These are phyloP conservation scores for Rubia occidens DNA, from an alignment of 305 asterid species.

Conservation along the genomic window DNA sequence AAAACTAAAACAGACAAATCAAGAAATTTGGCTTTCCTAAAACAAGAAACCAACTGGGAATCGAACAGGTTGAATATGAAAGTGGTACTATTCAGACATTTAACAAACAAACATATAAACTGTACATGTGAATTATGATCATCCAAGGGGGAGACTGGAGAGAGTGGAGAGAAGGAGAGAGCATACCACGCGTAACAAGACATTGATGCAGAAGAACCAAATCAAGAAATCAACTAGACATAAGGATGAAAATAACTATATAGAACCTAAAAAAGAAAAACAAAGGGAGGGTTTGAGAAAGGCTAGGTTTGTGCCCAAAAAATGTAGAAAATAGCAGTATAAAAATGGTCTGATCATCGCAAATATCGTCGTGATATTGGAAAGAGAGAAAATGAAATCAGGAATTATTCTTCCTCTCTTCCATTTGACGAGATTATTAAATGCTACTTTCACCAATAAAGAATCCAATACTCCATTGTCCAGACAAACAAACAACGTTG, in stretches of 20 bases:
- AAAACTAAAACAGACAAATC: background rate
- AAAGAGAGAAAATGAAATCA: background rate
- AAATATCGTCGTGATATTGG: conserved; percentile 2
- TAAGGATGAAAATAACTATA: background rate
- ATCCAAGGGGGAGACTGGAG: background rate
- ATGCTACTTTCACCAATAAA: background rate
- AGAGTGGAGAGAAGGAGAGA: background rate
- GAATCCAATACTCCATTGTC: background rate
- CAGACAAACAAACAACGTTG: conserved; percentile 9
- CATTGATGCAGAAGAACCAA: background rate
- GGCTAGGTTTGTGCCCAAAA: background rate
- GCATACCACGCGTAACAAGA: background rate
- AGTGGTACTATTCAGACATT: background rate
- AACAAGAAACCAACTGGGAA: background rate
- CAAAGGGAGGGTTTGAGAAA: background rate
- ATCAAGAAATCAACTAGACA: background rate
- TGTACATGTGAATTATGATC: background rate
- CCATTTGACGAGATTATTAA: conserved; percentile 8
- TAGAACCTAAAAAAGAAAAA: background rate
- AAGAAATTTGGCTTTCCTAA: background rate
- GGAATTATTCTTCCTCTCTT: background rate
- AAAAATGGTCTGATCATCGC: conserved; percentile 7
- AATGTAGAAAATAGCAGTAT: background rate
- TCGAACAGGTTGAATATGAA: background rate
- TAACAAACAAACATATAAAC: conserved; percentile 3